Evolutionary conservation across 1,284 basidiomycete species (phyloP), one percentile per base, ranked within the genome.

Genomic region (Lignosus rhinocerotis): DNA sequence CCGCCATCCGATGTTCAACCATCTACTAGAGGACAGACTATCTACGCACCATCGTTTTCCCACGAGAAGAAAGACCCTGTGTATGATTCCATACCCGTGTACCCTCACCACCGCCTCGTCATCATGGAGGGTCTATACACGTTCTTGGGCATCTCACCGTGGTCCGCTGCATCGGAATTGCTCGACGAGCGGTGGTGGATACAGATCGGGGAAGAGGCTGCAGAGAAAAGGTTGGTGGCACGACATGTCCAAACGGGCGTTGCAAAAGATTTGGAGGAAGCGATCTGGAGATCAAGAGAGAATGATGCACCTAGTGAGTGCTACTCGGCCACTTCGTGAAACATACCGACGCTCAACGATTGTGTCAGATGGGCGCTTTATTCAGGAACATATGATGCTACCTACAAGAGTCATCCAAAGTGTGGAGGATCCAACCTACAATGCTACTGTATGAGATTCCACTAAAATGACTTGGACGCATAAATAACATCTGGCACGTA

Each of bases 111-210:
- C 67, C 83, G 88, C 4, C 81, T 96, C 53, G 80, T 96, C 42
- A 70, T 96, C 55, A 82, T 97, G 60, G 94, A 97, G 73, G 94
- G 94, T 0, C 75, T 96, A 19, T 96, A 97, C 72, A 83, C 86
- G 2, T 85, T 93, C 65, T 80, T 95, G 19, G 77, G 83, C n/a
- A 76, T 85, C 17, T 76, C 82, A 0, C 88, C 89, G 0, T 98
- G 96, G 96, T 70, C 70, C 1, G 79, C 82, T 16, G 90, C 87
- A 1, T 85, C 87, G 0, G 72, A 75, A 25, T 69, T 84, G 62
- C 79, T 96, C 58, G 91, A 98, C 69, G 86, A 93, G 68, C 79
- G 92, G 14, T 90, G 93, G 81, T 89, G 88, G 73, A 75, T 97
- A 21, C 77, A 88, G 11, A 76, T 92, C 7, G 83, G 87, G 32